Base-by-base conservation (phyloP, 352 stramenopile genomes). In the Thraustochytrium sp. region DNA sequence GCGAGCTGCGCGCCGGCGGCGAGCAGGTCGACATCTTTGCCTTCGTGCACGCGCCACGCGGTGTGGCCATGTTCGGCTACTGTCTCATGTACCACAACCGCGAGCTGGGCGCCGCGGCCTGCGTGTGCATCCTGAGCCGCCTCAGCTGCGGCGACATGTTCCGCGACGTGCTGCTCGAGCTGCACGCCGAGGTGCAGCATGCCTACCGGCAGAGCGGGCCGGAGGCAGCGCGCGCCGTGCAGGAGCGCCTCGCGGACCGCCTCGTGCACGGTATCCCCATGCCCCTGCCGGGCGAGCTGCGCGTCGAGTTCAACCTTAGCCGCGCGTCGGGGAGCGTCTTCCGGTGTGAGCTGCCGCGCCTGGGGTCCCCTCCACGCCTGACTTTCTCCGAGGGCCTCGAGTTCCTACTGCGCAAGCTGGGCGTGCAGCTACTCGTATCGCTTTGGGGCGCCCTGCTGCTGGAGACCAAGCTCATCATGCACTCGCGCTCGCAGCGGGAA, bases 141-240 rank as follows among this genome's bases (percentile, higher is more conserved):
- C 53, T 80, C 21, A 80, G 63, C 34, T 26, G n/a, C 3, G 68
- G 68, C 23, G 68, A 80, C 53, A 80, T 80, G 68, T 80, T 80
- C 42, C 46, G 68, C 46, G 48, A 80, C 2, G 31, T 61, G 9
- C 31, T 80, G 21, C 42, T 80, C 37, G 68, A 80, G 46, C 46
- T 80, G 21, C 49, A 62, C 46, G 65, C n/a, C n/a, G n/a, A n/a
- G n/a, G n/a, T n/a, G n/a, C 68, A 26, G 42, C 13, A 21, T 72
- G 59, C 9, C 9, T 44, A 31, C 59, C 11, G 9, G 59, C 59
- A 38, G 59, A 4, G 18, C 13, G 8, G 36, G 59, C 42, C 21
- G 59, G 9, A 5, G 5, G 1, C 18, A 13, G 42, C 68, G 42
- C 65, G 46, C 1, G 26, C 16, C 3, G 31, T 72, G 11, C 65